Conservation (phyloP, 31 red algal genomes). For the Asparagopsis taxiformis region DNA sequence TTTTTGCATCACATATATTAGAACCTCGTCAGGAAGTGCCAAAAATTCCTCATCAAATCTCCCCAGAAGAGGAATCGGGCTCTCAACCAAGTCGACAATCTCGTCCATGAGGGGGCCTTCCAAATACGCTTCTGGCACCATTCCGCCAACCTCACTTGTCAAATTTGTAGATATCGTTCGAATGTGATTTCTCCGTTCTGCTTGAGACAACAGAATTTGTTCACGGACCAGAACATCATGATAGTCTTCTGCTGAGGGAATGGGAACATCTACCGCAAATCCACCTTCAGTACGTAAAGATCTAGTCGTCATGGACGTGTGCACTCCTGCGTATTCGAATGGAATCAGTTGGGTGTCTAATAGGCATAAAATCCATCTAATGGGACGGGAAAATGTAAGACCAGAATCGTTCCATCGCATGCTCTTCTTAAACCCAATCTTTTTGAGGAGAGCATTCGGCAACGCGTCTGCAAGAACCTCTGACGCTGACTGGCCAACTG, state of each 20-base stretch:
- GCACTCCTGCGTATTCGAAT: slow-evolving; percentile 79
- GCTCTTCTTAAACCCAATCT: slow-evolving; percentile 64
- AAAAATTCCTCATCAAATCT: slow-evolving; percentile 82
- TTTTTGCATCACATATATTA: slow-evolving; percentile 92
- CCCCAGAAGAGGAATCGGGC: slow-evolving; percentile 73
- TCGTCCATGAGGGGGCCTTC: slow-evolving; percentile 70
- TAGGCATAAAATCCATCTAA: slow-evolving; percentile 86
- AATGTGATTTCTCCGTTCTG: slow-evolving; percentile 46
- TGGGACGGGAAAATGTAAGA: slow-evolving; percentile 85
- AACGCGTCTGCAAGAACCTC: slow-evolving; percentile 50
- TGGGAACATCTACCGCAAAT: slow-evolving; percentile 29
- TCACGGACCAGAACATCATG: slow-evolving; percentile 22
- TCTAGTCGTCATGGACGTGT: slow-evolving; percentile 24
- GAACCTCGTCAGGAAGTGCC: slow-evolving; percentile 78
- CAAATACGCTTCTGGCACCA: slow-evolving; percentile 47
- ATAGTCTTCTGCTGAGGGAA: slow-evolving; percentile 68
- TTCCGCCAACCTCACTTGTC: slow-evolving; percentile 53
- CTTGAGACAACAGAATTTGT: slow-evolving; percentile 53
- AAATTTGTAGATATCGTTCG: slow-evolving; percentile 23
- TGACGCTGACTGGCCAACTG: slow-evolving; percentile 28
- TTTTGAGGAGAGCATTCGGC: slow-evolving; percentile 22
- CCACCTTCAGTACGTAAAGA: slow-evolving; percentile 60
- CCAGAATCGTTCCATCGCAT: slow-evolving; percentile 93
- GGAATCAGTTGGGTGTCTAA: slow-evolving; percentile 76
- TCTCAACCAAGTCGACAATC: slow-evolving; percentile 80